A percentile compares a stretch with the other conserved stretches of the same genome.
phyloP scores from a whole-genome alignment of 148 eudicot genomes.

The Spergularia bocconei region DNA sequence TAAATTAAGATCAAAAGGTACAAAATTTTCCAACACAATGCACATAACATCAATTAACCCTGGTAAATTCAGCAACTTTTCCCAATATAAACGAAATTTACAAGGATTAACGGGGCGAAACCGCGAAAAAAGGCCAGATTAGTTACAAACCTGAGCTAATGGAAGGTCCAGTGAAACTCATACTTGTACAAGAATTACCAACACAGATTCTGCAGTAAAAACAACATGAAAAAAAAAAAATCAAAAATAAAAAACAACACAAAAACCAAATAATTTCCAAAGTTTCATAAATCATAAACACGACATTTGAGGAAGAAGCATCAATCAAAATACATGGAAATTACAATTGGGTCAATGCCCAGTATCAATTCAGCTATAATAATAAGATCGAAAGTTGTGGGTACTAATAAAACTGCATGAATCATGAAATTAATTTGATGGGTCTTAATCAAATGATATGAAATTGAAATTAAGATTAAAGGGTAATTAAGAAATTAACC shows the following conservation, averaged over 20 bases:
- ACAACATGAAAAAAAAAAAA: not conserved
- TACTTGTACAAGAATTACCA: conserved; percentile 19
- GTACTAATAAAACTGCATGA: not conserved
- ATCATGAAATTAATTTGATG: not conserved
- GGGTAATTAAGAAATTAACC: not conserved
- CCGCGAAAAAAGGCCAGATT: not conserved
- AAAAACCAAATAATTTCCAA: not conserved
- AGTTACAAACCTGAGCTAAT: conserved; percentile 54
- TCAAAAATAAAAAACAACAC: not conserved
- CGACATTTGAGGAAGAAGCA: not conserved
- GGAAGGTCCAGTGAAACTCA: conserved; percentile 66
- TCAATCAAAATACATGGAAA: not conserved
- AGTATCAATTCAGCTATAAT: not conserved
- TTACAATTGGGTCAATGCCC: not conserved
- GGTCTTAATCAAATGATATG: not conserved
- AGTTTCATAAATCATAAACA: not conserved
- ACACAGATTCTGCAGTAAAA: conserved; percentile 19
- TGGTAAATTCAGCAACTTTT: not conserved
- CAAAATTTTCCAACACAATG: not conserved
- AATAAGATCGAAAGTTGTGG: conserved; percentile 10
- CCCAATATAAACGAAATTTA: not conserved
- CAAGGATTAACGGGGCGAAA: not conserved
- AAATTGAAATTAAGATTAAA: not conserved
- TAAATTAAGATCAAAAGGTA: not conserved
- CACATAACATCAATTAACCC: not conserved